Percentiles rank a stretch among this genome's conserved stretches.
These are phyloP conservation scores for Nemania sp. DNA, from an alignment of 2,329 filamentous ascomycete genomes.

Conservation along the genomic window DNA sequence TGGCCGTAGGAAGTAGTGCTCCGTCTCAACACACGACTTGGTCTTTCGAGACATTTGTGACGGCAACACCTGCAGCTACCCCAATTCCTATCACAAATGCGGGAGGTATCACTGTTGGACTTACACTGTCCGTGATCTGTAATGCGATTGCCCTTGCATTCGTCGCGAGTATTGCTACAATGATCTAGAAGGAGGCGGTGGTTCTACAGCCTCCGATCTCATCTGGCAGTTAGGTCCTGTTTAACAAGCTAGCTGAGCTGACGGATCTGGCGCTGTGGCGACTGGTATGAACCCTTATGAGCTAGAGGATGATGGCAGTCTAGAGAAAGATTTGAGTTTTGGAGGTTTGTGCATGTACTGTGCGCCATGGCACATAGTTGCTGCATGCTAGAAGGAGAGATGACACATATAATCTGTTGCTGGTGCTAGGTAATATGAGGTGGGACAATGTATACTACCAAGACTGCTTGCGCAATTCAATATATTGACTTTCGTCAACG, in stretches of 20 bases:
- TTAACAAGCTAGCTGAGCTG: not conserved
- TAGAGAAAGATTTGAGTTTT: constrained; percentile 26
- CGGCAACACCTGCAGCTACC: constrained; percentile 10
- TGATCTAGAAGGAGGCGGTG: constrained; percentile 8
- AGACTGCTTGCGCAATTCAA: constrained; percentile 17
- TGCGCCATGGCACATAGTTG: constrained; percentile 22
- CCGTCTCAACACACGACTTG: constrained; percentile 17
- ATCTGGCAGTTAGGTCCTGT: not conserved
- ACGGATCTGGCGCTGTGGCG: constrained; percentile 9
- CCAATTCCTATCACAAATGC: constrained; percentile 20
- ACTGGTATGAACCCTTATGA: constrained; percentile 6
- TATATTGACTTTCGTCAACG: not conserved
- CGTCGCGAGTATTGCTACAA: constrained; percentile 12
- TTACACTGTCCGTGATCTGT: constrained; percentile 17
- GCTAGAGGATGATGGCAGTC: constrained; percentile 15
- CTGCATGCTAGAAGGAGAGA: constrained; percentile 20
- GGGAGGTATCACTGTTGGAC: not conserved
- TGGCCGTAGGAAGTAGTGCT: constrained; percentile 19
- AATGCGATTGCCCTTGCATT: constrained; percentile 10
- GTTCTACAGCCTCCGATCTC: not conserved
- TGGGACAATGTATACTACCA: constrained; percentile 24
- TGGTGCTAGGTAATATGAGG: constrained; percentile 24
- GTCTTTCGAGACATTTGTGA: constrained; percentile 17
- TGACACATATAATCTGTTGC: constrained; percentile 26
- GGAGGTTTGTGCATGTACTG: constrained; percentile 29